Evolutionary conservation across 2,329 filamentous ascomycete genomes (phyloP).

Genomic region (Tolypocladium ovalisporum): DNA sequence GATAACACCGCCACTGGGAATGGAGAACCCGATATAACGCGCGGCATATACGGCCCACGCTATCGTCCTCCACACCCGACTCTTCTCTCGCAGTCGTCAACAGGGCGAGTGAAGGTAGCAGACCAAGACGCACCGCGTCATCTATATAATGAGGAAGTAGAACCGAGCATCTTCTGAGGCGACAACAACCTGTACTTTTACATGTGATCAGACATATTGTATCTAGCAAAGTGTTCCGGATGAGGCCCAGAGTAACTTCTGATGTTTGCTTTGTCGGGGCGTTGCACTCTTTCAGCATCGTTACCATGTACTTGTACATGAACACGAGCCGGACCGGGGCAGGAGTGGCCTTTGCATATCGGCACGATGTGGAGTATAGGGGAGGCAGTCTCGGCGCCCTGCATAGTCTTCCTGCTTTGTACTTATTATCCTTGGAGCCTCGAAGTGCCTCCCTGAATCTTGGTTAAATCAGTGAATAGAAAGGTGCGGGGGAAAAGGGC

Average conservation of each 20-base stretch:
- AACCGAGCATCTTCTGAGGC: neutral
- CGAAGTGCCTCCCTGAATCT: neutral
- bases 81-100: neutral
- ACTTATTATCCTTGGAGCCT: neutral
- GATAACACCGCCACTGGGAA: conserved; percentile 21
- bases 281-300: neutral
- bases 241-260: neutral
- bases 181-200: neutral
- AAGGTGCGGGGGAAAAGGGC: neutral
- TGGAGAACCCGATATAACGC: conserved; percentile 31
- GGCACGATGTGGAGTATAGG: neutral
- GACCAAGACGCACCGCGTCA: neutral
- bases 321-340: neutral
- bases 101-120: neutral
- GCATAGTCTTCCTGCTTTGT: neutral
- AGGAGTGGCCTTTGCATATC: neutral
- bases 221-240: neutral
- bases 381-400: neutral
- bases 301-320: neutral
- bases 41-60: neutral
- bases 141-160: neutral
- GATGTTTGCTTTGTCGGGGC: neutral
- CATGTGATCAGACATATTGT: neutral
- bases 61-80: neutral
- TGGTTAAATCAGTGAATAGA: neutral